phyloP scores from a whole-genome alignment of 1,139 yeast species.

The Geotrichum citri-aurantii region DNA sequence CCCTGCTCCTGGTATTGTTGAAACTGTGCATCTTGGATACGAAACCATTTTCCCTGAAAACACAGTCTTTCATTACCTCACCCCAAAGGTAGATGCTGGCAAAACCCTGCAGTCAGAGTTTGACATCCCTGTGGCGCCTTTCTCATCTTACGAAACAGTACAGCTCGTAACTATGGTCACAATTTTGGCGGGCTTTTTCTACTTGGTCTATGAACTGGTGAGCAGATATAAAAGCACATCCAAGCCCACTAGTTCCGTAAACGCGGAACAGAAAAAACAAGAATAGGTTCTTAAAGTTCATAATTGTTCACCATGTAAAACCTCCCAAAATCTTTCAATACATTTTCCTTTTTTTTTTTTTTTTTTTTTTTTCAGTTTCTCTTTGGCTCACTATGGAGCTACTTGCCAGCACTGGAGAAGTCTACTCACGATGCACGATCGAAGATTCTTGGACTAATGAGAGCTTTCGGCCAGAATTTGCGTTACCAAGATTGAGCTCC shows the following conservation, averaged over 20 bases:
- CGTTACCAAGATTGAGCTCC: not conserved
- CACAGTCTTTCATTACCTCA: slow-evolving; percentile 39
- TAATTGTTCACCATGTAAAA: not conserved
- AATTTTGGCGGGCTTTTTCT: slow-evolving; percentile 34
- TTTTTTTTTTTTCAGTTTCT: not conserved
- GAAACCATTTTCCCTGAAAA: slow-evolving; percentile 44
- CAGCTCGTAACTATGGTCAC: slow-evolving; percentile 34
- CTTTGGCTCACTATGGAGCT: not conserved
- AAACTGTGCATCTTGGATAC: slow-evolving; percentile 38
- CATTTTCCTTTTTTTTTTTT: not conserved
- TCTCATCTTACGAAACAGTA: slow-evolving; percentile 28
- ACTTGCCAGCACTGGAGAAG: slow-evolving; percentile 7
- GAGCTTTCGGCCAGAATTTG: not conserved
- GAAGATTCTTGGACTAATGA: slow-evolving; percentile 13
- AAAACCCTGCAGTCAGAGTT: slow-evolving; percentile 22
- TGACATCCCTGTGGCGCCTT: slow-evolving; percentile 39
- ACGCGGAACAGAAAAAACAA: not conserved
- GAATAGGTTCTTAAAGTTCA: not conserved
- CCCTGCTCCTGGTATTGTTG: slow-evolving; percentile 35
- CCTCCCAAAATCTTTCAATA: not conserved
- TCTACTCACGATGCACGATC: slow-evolving; percentile 10
- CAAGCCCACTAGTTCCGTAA: not conserved
- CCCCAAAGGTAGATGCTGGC: slow-evolving; percentile 21
- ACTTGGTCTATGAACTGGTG: slow-evolving; percentile 30
- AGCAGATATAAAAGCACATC: not conserved